phyloP scores from a whole-genome alignment of 306 rosid species.

The Ormosia semicastrata region DNA sequence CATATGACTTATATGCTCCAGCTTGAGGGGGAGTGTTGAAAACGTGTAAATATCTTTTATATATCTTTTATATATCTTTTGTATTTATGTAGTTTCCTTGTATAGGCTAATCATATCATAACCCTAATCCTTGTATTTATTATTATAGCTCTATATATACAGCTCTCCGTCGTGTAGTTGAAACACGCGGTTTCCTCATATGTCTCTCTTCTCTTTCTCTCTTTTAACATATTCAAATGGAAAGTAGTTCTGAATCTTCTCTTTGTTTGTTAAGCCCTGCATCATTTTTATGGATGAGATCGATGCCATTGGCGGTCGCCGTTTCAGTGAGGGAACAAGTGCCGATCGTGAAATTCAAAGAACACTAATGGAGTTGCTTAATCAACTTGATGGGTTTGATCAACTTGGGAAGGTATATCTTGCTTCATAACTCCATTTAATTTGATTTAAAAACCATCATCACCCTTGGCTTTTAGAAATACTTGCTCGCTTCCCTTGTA shows the following conservation, averaged over 20 bases:
- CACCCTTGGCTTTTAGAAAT: background rate
- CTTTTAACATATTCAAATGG: no score
- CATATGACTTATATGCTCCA: no score
- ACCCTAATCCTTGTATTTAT: no score
- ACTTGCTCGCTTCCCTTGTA: background rate
- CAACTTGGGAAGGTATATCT: slow-evolving; percentile 71
- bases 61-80: no score
- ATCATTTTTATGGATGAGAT: slow-evolving; percentile 94
- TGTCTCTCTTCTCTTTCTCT: no score
- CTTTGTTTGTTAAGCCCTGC: slow-evolving; percentile 65
- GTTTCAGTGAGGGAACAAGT: slow-evolving; percentile 78
- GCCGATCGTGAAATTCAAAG: slow-evolving; percentile 90
- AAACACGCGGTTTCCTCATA: no score
- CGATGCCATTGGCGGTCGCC: slow-evolving; percentile 93
- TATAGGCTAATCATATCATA: no score
- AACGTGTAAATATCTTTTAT: no score
- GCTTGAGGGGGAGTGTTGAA: no score
- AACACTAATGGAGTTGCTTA: slow-evolving; percentile 82
- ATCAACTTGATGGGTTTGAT: slow-evolving; percentile 90
- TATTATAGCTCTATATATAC: no score
- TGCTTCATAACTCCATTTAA: background rate
- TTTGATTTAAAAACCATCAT: background rate
- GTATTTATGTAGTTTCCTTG: no score
- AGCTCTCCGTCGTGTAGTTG: no score
- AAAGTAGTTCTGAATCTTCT: background rate